phyloP scores from a whole-genome alignment of 352 stramenopile species.

The Phytophthora hibernalis region DNA sequence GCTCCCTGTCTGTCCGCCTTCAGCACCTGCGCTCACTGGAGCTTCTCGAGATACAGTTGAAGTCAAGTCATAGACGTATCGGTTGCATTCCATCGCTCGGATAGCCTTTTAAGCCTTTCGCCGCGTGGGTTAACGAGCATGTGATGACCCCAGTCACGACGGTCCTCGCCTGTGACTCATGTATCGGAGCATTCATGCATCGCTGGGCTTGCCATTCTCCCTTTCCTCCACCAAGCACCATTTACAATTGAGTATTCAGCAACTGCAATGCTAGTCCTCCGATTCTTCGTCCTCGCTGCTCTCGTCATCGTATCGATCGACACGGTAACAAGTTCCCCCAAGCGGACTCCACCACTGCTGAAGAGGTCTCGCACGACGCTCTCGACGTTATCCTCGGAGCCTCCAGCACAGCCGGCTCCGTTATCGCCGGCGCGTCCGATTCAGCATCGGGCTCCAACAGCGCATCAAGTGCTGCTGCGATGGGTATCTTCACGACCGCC shows the following conservation, averaged over 20 bases:
- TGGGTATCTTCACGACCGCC: slow-evolving; percentile 16
- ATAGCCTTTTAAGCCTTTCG: slow-evolving; percentile 16
- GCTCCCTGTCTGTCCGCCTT: background rate
- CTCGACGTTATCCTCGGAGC: slow-evolving; percentile 36
- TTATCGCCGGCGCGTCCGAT: slow-evolving; percentile 3
- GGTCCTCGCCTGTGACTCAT: background rate
- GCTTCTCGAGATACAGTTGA: slow-evolving; percentile 27
- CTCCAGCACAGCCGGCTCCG: slow-evolving; percentile 14
- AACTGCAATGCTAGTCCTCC: slow-evolving; percentile 26
- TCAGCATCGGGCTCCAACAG: slow-evolving; percentile 19
- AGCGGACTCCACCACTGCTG: slow-evolving; percentile 20
- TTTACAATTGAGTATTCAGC: background rate
- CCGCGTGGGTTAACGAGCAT: slow-evolving; percentile 8
- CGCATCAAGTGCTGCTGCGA: slow-evolving; percentile 3
- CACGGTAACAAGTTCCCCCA: slow-evolving; percentile 10
- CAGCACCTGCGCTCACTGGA: slow-evolving; percentile 5
- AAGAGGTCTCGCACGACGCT: slow-evolving; percentile 16
- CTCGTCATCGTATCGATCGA: slow-evolving; percentile 12
- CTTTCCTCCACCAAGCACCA: slow-evolving; percentile 15
- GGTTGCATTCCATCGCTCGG: slow-evolving; percentile 3
- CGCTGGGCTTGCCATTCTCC: slow-evolving; percentile 19
- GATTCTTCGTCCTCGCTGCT: slow-evolving; percentile 10
- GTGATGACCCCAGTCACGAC: slow-evolving; percentile 12
- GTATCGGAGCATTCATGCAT: no score
- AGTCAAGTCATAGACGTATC: slow-evolving; percentile 10